Percentiles rank a stretch among this genome's conserved stretches.
phyloP scores from a whole-genome alignment of 768 basidiomycete genomes.

The Podaxis sp. region DNA sequence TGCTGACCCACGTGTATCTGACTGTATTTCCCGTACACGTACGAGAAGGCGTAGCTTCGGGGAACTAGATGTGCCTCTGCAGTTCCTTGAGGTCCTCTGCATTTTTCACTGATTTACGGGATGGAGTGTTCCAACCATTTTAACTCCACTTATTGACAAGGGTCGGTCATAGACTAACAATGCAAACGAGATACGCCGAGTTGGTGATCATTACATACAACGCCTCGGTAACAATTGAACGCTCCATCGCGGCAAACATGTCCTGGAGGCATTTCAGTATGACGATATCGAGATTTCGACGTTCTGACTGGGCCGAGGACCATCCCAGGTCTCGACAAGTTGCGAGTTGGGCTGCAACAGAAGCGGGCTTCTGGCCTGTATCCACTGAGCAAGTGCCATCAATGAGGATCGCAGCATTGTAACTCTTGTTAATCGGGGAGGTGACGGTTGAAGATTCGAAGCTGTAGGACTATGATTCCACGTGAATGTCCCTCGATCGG shows the following conservation, averaged over 20 bases:
- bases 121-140: slow-evolving; percentile 10
- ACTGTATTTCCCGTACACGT: neutral
- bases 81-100: neutral
- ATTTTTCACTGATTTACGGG: slow-evolving; percentile 3
- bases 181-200: slow-evolving; percentile 7
- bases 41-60: neutral
- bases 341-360: neutral
- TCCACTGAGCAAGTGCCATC: neutral
- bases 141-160: slow-evolving; percentile 8
- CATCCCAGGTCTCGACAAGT: neutral
- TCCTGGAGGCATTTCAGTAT: neutral
- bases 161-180: neutral
- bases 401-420: neutral
- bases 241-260: neutral
- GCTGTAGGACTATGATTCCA: too few relatives aligned
- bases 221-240: neutral
- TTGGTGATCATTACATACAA: neutral
- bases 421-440: too few relatives aligned
- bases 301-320: neutral
- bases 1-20: too few relatives aligned
- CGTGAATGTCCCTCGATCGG: too few relatives aligned
- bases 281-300: neutral
- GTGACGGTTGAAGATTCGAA: too few relatives aligned
- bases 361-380: neutral
- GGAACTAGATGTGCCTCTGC: neutral